These are phyloP conservation scores for Lactarius tabidus DNA, from an alignment of 768 basidiomycete species.

Conservation along the genomic window DNA sequence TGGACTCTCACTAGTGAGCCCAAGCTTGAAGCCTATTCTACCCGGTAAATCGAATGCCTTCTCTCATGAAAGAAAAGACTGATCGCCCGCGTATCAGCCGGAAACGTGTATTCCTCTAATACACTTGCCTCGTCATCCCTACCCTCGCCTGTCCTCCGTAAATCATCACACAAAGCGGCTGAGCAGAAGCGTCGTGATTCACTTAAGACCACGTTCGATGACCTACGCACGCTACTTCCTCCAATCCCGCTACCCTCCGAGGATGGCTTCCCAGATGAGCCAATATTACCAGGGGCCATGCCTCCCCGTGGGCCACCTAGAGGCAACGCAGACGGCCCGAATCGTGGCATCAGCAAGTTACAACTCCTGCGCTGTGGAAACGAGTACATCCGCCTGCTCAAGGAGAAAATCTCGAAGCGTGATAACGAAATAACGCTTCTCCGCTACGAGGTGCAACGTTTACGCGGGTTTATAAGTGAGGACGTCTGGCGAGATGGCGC, in stretches of 20 bases:
- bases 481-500: slow-evolving; percentile 35
- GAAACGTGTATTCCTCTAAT: slow-evolving; percentile 32
- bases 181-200: slow-evolving; percentile 98
- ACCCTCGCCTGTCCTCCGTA: slow-evolving; percentile 45
- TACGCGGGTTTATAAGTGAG: slow-evolving; percentile 42
- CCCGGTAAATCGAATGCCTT: slow-evolving; percentile 48
- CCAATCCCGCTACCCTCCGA: slow-evolving; percentile 82
- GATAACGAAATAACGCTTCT: slow-evolving; percentile 72
- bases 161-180: slow-evolving; percentile 90
- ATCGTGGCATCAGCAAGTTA: slow-evolving; percentile 90
- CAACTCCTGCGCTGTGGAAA: slow-evolving; percentile 90
- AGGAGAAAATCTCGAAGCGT: slow-evolving; percentile 70
- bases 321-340: slow-evolving; percentile 84
- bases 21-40: slow-evolving; percentile 65
- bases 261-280: slow-evolving; percentile 64
- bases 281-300: slow-evolving; percentile 78
- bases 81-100: slow-evolving; percentile 30
- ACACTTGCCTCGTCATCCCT: slow-evolving; percentile 27
- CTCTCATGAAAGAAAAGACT: slow-evolving; percentile 19
- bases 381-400: slow-evolving; percentile 76
- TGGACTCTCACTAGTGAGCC: slow-evolving; percentile 39
- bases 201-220: slow-evolving; percentile 90
- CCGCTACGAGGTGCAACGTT: slow-evolving; percentile 58
- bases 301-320: slow-evolving; percentile 89
- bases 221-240: slow-evolving; percentile 76